These are phyloP conservation scores for Trichophyton mentagrophytes DNA, from an alignment of 2,329 filamentous ascomycete species.

Conservation along the genomic window DNA sequence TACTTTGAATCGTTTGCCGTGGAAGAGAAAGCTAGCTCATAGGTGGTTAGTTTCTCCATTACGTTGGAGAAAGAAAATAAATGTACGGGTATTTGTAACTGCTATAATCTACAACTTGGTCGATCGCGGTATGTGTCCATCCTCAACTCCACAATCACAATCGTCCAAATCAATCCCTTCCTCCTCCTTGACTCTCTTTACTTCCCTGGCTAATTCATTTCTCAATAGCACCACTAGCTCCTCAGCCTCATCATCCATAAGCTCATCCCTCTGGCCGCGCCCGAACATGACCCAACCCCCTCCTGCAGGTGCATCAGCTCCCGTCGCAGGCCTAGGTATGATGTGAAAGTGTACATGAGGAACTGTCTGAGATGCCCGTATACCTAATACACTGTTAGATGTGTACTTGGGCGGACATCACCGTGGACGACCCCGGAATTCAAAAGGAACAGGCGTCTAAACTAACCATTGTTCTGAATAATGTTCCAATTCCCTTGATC, in stretches of 20 bases:
- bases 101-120: background rate
- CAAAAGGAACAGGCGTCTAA: too few relatives aligned
- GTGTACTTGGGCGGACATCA: background rate
- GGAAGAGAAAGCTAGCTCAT: background rate
- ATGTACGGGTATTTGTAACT: background rate
- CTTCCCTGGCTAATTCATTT: conserved; percentile 26
- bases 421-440: too few relatives aligned
- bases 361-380: conserved; percentile 80
- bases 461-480: conserved; percentile 76
- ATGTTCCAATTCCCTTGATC: conserved; percentile 83
- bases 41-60: background rate
- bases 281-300: conserved; percentile 35
- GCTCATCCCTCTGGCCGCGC: conserved; percentile 34
- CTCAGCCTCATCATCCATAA: conserved; percentile 36
- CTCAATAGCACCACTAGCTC: conserved; percentile 27
- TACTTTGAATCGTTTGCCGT: background rate
- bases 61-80: background rate
- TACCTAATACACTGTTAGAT: conserved; percentile 36
- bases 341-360: conserved; percentile 91
- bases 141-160: conserved; percentile 3
- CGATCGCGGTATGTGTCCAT: background rate
- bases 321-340: conserved; percentile 58
- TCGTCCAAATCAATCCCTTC: conserved; percentile 27
- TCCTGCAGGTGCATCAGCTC: conserved; percentile 14
- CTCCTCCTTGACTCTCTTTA: conserved; percentile 23